Percentiles rank a stretch among this genome's conserved stretches.
phyloP scores from a whole-genome alignment of 352 stramenopile genomes.

The Pythium phragmiticola region DNA sequence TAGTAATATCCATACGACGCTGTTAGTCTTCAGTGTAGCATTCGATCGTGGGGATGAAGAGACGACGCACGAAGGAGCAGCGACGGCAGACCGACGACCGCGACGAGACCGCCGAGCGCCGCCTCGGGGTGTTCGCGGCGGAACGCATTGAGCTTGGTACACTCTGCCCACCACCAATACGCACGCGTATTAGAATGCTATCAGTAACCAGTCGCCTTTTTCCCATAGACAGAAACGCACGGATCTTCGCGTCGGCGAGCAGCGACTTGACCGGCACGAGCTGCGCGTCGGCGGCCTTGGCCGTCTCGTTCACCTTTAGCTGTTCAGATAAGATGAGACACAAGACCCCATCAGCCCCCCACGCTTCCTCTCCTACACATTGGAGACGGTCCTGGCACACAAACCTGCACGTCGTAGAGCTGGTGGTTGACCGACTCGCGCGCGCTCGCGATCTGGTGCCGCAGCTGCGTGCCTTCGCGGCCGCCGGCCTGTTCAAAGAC shows the following conservation, averaged over 20 bases:
- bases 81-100: constrained; percentile 60
- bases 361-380: background rate
- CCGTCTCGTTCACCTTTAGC: constrained; percentile 48
- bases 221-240: constrained; percentile 32
- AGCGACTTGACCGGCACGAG: constrained; percentile 56
- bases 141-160: constrained; percentile 76
- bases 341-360: background rate
- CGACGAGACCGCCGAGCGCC: constrained; percentile 49
- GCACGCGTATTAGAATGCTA: background rate
- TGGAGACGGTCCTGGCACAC: background rate
- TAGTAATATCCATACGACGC: no score
- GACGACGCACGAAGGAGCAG: constrained; percentile 61
- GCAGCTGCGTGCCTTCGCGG: constrained; percentile 61
- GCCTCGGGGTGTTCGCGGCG: constrained; percentile 67
- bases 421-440: constrained; percentile 60
- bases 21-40: no score
- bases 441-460: constrained; percentile 48
- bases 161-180: constrained; percentile 31
- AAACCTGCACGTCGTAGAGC: constrained; percentile 52
- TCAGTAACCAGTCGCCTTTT: background rate
- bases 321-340: constrained; percentile 9
- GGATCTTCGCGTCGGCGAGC: constrained; percentile 42
- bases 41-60: no score
- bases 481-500: constrained; percentile 67
- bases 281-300: constrained; percentile 57